Base-by-base conservation (phyloP, 2,329 filamentous ascomycete genomes). In the Corinectria fuckeliana region DNA sequence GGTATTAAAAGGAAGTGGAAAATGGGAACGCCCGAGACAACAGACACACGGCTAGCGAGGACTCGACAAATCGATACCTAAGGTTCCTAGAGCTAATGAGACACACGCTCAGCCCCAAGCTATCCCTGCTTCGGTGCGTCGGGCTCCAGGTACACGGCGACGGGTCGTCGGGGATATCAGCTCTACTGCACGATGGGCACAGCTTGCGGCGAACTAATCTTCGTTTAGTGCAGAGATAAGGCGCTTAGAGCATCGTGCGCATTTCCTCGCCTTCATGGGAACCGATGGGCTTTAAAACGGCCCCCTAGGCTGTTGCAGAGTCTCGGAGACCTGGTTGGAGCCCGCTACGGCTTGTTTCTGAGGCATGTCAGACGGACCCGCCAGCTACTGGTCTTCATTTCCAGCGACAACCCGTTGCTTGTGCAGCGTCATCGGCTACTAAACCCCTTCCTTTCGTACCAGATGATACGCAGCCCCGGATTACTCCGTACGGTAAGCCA, bases 361-460 rank as follows among this genome's bases (percentile, higher is more conserved):
- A 58, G 34, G 34, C 26, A 58, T 53, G 50, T 50, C 38, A 54
- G 44, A 58, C 44, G 50, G 42, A 28, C 16, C 21, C 44, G 18
- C 44, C 50, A 30, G 21, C 42, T 11, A 42, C 36, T 21, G 25
- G 23, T 20, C 6, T 41, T 41, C 5, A 26, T 30, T 48, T 41
- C 16, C 16, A 32, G n/a, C 28, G 11, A 11, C 16, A 20, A 6
- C 1, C 30, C 10, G 30, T 5, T 5, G 30, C 30, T 32, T 32
- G 30, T 16, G 7, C 32, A 18, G 4, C 11, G 36, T 16, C 13
- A 9, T 20, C 36, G 16, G 16, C 3, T 38, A n/a, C 7, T 38
- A n/a, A n/a, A n/a, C n/a, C n/a, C n/a, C n/a, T n/a, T n/a, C n/a
- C n/a, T n/a, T n/a, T n/a, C n/a, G n/a, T n/a, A n/a, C n/a, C n/a